Percentiles rank a stretch among this genome's conserved stretches.
phyloP scores from a whole-genome alignment of 2,329 filamentous ascomycete species.

The Diaporthe nobilis region DNA sequence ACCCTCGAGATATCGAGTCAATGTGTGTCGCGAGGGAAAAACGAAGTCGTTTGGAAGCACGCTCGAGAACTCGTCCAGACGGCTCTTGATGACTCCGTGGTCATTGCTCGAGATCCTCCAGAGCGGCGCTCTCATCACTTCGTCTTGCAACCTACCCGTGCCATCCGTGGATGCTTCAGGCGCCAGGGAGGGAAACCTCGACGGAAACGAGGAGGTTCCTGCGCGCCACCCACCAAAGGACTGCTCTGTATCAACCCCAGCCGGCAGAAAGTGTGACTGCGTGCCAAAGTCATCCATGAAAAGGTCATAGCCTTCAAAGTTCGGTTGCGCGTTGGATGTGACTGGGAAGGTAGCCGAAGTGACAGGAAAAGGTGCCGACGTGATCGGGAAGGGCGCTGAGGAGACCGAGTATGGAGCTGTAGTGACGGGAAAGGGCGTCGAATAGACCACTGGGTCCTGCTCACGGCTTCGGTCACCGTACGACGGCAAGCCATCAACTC shows the following conservation, averaged over 20 bases:
- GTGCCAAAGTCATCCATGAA: slow-evolving; percentile 71
- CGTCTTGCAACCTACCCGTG: slow-evolving; percentile 57
- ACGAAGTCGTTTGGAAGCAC: slow-evolving; percentile 74
- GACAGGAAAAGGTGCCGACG: slow-evolving; percentile 57
- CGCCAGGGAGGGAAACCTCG: slow-evolving; percentile 67
- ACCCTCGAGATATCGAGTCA: slow-evolving; percentile 78
- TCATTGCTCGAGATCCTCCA: slow-evolving; percentile 68
- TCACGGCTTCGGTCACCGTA: slow-evolving; percentile 65
- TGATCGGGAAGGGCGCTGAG: slow-evolving; percentile 40
- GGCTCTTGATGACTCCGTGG: slow-evolving; percentile 68
- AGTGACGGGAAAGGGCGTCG: slow-evolving; percentile 57
- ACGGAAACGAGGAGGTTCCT: slow-evolving; percentile 66
- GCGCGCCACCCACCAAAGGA: slow-evolving; percentile 64
- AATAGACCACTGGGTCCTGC: slow-evolving; percentile 57
- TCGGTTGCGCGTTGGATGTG: slow-evolving; percentile 47
- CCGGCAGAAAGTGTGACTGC: slow-evolving; percentile 68
- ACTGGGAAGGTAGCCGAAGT: slow-evolving; percentile 52
- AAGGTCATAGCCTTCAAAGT: slow-evolving; percentile 70
- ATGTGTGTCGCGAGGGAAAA: slow-evolving; percentile 77
- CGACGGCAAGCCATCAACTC: slow-evolving; percentile 59
- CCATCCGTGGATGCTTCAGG: slow-evolving; percentile 61
- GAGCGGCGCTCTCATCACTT: slow-evolving; percentile 54
- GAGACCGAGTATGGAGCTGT: slow-evolving; percentile 49
- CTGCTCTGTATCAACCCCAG: slow-evolving; percentile 56
- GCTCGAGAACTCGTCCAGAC: slow-evolving; percentile 73